phyloP scores from a whole-genome alignment of 1,284 basidiomycete species.

The Wolfiporia cocos region DNA sequence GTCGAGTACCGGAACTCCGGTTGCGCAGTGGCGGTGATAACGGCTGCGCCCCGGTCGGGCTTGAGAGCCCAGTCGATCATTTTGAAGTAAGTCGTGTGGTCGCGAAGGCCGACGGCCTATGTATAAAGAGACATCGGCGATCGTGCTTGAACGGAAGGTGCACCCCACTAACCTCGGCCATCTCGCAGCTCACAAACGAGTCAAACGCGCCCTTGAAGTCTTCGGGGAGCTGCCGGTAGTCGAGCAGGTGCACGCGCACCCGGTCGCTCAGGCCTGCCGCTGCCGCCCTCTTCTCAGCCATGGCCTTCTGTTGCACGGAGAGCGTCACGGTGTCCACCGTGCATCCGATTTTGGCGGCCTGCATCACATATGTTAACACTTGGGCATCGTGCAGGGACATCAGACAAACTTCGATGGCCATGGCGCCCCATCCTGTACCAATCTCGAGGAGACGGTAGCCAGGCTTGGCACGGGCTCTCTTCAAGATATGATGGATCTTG shows the following conservation, averaged over 20 bases:
- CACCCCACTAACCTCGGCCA: conserved; percentile 63
- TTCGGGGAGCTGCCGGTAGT: conserved; percentile 75
- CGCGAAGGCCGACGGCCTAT: conserved; percentile 16
- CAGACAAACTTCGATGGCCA: conserved; percentile 67
- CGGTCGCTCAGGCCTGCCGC: conserved; percentile 60
- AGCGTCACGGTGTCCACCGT: conserved; percentile 83
- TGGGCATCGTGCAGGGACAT: not conserved
- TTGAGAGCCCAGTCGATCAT: conserved; percentile 78
- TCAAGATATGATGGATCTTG: conserved; percentile 73
- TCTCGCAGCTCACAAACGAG: conserved; percentile 80
- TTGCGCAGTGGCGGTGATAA: conserved; percentile 76
- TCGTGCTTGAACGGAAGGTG: no score
- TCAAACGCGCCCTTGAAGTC: conserved; percentile 76
- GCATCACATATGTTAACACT: not conserved
- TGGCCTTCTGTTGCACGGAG: conserved; percentile 74
- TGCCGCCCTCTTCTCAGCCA: conserved; percentile 73
- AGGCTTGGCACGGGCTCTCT: conserved; percentile 64
- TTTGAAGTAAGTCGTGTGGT: conserved; percentile 67
- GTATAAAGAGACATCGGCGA: no score
- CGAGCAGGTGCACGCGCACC: conserved; percentile 77
- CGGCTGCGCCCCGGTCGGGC: conserved; percentile 54
- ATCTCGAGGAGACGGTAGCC: conserved; percentile 81
- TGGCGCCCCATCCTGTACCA: conserved; percentile 83
- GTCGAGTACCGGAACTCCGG: conserved; percentile 72
- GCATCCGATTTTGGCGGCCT: conserved; percentile 64